Conservation (phyloP, 2,329 filamentous ascomycete species). For the Boeremia exigua region DNA sequence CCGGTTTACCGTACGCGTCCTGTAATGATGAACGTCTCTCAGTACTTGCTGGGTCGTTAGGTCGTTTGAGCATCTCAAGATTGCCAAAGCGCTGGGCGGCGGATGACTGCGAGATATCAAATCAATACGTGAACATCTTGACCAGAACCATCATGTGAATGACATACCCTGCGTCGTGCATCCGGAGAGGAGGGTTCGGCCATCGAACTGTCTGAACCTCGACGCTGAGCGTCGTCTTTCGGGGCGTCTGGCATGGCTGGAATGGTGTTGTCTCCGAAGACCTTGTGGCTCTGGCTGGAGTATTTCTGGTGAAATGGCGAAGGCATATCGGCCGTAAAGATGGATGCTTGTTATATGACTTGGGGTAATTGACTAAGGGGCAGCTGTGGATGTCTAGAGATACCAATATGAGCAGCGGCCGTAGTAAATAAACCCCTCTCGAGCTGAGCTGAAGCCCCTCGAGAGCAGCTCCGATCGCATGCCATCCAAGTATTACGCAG, state of each 20-base stretch:
- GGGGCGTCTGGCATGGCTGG: conserved; percentile 44
- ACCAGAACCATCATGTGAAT: no score
- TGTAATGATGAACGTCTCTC: conserved; percentile 40
- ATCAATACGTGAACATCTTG: background rate
- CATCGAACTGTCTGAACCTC: conserved; percentile 40
- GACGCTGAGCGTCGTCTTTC: conserved; percentile 41
- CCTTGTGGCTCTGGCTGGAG: conserved; percentile 42
- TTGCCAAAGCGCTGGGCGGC: conserved; percentile 37
- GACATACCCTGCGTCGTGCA: conserved; percentile 39
- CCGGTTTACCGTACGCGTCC: conserved; percentile 43
- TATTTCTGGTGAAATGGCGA: conserved; percentile 49
- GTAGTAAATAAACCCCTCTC: conserved; percentile 23
- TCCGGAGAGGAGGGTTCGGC: conserved; percentile 23
- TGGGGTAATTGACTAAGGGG: background rate
- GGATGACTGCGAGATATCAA: conserved; percentile 35
- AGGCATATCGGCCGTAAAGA: conserved; percentile 32
- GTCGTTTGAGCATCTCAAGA: conserved; percentile 43
- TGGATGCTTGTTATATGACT: background rate
- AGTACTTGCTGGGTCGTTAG: conserved; percentile 34
- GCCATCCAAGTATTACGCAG: conserved; percentile 42
- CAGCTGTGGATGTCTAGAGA: background rate
- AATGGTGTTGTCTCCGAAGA: conserved; percentile 36
- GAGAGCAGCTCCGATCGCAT: conserved; percentile 24
- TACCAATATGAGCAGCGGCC: background rate
- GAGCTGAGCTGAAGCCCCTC: conserved; percentile 24